These are phyloP conservation scores for Acacia crassicarpa DNA, from an alignment of 306 rosid genomes.

Conservation along the genomic window DNA sequence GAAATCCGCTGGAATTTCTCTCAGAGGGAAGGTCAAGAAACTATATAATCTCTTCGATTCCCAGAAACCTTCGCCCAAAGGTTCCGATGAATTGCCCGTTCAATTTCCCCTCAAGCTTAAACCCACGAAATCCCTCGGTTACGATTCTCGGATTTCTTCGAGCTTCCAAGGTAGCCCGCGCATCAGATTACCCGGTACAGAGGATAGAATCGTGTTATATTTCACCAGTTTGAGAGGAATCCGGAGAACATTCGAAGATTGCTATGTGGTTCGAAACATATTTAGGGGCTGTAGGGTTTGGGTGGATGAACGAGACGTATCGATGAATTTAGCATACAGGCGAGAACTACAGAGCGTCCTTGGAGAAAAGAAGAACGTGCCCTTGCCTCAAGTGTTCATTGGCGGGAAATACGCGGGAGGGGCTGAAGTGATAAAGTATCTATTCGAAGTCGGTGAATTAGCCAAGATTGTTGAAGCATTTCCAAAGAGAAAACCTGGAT, in stretches of 20 bases:
- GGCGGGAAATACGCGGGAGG: constrained; percentile 78
- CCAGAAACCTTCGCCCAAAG: constrained; percentile 10
- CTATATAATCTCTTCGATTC: constrained; percentile 56
- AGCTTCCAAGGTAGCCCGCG: background rate
- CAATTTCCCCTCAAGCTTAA: constrained; percentile 33
- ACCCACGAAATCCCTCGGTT: constrained; percentile 44
- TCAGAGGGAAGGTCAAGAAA: constrained; percentile 67
- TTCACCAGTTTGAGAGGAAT: constrained; percentile 50
- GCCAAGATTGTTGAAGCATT: constrained; percentile 65
- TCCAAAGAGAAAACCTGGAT: constrained; percentile 38
- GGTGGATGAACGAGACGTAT: constrained; percentile 89
- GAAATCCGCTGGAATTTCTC: constrained; percentile 47
- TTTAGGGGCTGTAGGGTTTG: constrained; percentile 89
- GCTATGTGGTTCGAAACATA: constrained; percentile 78
- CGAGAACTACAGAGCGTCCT: constrained; percentile 71
- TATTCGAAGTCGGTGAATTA: constrained; percentile 81
- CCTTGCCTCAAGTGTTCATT: constrained; percentile 78
- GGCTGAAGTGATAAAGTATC: constrained; percentile 69
- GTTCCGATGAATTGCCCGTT: constrained; percentile 30
- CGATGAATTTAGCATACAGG: constrained; percentile 69
- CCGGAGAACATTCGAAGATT: constrained; percentile 87
- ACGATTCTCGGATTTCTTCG: constrained; percentile 40
- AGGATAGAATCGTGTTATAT: constrained; percentile 29
- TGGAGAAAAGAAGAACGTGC: constrained; percentile 63
- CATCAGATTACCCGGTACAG: constrained; percentile 55